Evolutionary conservation across 2,329 filamentous ascomycete species (phyloP), one percentile per base, ranked within the genome.

Genomic region (Cytospora piceae): DNA sequence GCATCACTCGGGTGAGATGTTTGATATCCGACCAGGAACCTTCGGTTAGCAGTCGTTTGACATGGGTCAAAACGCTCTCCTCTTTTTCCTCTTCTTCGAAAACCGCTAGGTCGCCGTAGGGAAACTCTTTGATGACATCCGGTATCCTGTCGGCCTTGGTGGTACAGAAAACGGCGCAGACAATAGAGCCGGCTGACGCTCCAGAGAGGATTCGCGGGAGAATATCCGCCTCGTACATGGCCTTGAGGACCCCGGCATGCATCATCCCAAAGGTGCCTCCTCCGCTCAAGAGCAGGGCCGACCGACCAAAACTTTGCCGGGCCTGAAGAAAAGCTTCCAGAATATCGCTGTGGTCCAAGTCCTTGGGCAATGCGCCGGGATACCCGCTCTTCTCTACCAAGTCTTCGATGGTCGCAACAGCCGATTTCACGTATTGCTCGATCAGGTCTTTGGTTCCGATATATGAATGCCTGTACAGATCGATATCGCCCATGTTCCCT

Each of bases 191-290:
- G 1, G 93, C 93, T 32, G 93, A 96, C 7, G 93, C 90, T 2
- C 93, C 93, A 0, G 92, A 96, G 60, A 96, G 92, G 74, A 96
- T 94, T 56, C 92, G 88, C 3, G 93, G 93, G 2, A 97, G 82
- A 15, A 96, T 81, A 9, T 86, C 85, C 4, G 86, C 83, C 72
- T 95, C 88, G 75, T 89, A 93, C 3, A 97, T 82, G 4, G 90
- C 85, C 76, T 96, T 96, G 63, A 96, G 80, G 3, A 97, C 93
- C 1, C 93, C 93, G 63, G 96, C 90, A 74, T 97, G 93, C 67
- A 91, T 91, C 91, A 97, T 96, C 51, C 93, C 93, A 77, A 96
- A 93, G 0, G 93, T 95, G 1, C 90, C 93, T 2, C 93, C 93
- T 9, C 93, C 93, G 5, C 93, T 96, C 12, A 97, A 81, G 12